phyloP scores from a whole-genome alignment of 352 stramenopile genomes.

The Phytopythium kandeliae region DNA sequence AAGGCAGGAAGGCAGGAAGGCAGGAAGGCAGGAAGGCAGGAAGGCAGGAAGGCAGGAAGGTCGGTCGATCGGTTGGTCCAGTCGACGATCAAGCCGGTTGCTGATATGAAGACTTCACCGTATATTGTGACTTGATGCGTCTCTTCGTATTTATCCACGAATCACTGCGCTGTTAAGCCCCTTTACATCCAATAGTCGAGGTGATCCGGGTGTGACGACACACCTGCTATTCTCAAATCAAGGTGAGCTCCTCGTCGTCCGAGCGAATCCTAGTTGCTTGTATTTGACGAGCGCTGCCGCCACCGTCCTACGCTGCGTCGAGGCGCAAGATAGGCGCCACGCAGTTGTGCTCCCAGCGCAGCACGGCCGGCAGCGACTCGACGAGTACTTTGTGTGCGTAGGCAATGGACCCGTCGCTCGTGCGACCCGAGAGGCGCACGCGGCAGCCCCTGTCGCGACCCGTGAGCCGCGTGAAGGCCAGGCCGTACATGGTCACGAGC shows the following conservation, averaged over 20 bases:
- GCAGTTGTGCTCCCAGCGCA: constrained; percentile 35
- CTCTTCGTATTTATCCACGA: not conserved
- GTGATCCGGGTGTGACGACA: no score
- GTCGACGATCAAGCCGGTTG: no score
- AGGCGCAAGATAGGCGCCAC: constrained; percentile 28
- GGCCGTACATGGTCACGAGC: constrained; percentile 31
- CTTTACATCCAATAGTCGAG: not conserved
- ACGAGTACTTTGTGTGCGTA: constrained; percentile 31
- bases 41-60: no score
- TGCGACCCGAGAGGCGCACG: constrained; percentile 23
- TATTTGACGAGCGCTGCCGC: no score
- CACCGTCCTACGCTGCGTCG: not conserved
- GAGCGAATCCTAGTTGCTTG: no score
- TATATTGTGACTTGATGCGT: no score
- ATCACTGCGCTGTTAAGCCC: not conserved
- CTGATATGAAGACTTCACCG: no score
- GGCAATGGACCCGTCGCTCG: constrained; percentile 19
- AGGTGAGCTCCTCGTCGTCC: no score
- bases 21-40: no score
- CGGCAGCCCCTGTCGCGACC: constrained; percentile 12
- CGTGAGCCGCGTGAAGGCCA: constrained; percentile 18
- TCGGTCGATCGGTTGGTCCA: no score
- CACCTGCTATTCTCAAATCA: no score
- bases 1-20: not conserved
- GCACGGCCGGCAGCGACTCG: constrained; percentile 28